Conservation (phyloP, 202 grass and related monocot genomes). For the Panicum virgatum region DNA sequence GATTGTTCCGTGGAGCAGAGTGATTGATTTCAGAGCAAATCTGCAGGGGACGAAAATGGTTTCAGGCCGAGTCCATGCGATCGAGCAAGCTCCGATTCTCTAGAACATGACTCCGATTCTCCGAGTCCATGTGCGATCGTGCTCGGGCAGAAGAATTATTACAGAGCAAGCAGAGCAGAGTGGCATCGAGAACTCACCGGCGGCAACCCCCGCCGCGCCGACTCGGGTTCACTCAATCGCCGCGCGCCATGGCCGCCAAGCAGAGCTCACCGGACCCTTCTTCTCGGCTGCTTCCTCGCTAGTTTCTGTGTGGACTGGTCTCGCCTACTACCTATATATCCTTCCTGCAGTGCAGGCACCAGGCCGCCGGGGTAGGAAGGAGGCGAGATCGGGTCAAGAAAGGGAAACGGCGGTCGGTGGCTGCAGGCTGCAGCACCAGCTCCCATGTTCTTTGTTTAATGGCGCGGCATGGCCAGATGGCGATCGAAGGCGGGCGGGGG, state of each 20-base stretch:
- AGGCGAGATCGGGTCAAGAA: conserved; percentile 44
- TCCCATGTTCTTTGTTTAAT: neutral
- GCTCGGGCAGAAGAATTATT: too few relatives aligned
- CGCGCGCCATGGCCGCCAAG: neutral
- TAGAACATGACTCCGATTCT: neutral
- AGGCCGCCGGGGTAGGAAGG: conserved; percentile 6
- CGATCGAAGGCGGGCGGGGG: neutral
- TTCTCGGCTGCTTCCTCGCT: neutral
- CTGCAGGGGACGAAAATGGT: conserved; percentile 11
- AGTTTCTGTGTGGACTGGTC: neutral
- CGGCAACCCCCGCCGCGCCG: too few relatives aligned
- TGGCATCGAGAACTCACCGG: neutral
- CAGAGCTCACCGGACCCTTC: neutral
- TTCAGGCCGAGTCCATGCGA: neutral
- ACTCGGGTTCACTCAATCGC: conserved; percentile 11
- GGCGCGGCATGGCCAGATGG: neutral
- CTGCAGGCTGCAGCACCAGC: neutral
- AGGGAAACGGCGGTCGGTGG: conserved; percentile 8
- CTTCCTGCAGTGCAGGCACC: neutral
- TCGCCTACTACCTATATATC: neutral
- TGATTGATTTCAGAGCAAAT: neutral
- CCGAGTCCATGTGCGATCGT: neutral
- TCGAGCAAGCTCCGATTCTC: neutral
- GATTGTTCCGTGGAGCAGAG: neutral
- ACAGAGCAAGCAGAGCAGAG: too few relatives aligned